Evolutionary conservation across 768 basidiomycete species (phyloP).

Genomic region (Leccinum olivaceopallidum): DNA sequence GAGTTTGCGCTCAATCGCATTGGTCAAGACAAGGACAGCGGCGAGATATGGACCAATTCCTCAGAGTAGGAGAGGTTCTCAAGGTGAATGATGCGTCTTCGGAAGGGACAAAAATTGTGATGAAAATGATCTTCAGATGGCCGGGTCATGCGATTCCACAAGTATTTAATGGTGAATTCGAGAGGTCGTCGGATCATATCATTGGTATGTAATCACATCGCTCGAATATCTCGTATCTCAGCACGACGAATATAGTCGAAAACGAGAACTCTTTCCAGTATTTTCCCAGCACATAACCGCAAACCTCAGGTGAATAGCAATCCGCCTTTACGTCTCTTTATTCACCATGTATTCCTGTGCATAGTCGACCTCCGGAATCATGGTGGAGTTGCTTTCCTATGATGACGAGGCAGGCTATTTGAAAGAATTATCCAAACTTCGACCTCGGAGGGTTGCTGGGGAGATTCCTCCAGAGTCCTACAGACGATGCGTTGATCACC

Average conservation of each 20-base stretch:
- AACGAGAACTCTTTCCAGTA: too few relatives aligned
- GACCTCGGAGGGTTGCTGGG: slow-evolving; percentile 55
- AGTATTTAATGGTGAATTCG: slow-evolving; percentile 16
- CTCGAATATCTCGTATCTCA: not conserved
- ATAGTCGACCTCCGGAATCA: slow-evolving; percentile 77
- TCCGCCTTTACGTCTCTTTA: slow-evolving; percentile 27
- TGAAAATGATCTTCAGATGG: slow-evolving; percentile 54
- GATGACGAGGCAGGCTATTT: slow-evolving; percentile 76
- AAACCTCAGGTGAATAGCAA: slow-evolving; percentile 21
- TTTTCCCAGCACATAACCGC: slow-evolving; percentile 51
- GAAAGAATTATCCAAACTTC: slow-evolving; percentile 40
- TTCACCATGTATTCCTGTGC: slow-evolving; percentile 66
- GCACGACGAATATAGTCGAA: too few relatives aligned
- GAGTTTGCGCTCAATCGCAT: slow-evolving; percentile 90
- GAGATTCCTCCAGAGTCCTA: slow-evolving; percentile 81
- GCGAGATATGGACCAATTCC: slow-evolving; percentile 89
- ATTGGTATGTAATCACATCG: too few relatives aligned
- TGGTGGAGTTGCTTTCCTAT: slow-evolving; percentile 91
- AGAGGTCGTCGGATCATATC: not conserved
- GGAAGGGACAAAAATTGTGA: slow-evolving; percentile 7
- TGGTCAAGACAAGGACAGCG: slow-evolving; percentile 90
- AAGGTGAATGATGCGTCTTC: slow-evolving; percentile 45
- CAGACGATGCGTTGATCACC: slow-evolving; percentile 72
- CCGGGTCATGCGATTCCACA: slow-evolving; percentile 83
- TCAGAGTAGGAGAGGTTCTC: slow-evolving; percentile 77